A percentile compares a stretch with the other conserved stretches of the same genome.
Evolutionary conservation across 2,329 filamentous ascomycete species (phyloP).

Genomic region (Penicillium sp.): DNA sequence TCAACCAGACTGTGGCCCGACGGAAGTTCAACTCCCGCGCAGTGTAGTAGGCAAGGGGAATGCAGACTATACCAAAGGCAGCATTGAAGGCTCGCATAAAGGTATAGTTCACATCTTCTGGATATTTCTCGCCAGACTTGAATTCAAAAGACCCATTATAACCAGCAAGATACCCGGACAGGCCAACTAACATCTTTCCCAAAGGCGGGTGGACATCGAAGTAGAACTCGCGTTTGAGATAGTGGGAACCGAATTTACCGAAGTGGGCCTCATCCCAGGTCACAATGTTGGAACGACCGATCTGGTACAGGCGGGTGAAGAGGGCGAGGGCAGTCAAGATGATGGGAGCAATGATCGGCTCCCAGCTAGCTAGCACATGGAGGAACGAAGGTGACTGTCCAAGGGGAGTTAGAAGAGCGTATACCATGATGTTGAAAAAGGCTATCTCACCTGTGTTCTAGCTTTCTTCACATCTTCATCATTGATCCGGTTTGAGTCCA

Average conservation of each 20-base stretch:
- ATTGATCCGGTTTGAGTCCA: slow-evolving; percentile 18
- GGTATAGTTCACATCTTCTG: slow-evolving; percentile 89
- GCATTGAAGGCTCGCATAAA: slow-evolving; percentile 99
- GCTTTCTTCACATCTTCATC: slow-evolving; percentile 38
- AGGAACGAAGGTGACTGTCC: slow-evolving; percentile 38
- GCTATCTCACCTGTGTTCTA: slow-evolving; percentile 36
- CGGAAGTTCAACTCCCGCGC: slow-evolving; percentile 86
- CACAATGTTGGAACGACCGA: slow-evolving; percentile 68
- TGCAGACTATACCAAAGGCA: slow-evolving; percentile 85
- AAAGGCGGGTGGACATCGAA: slow-evolving; percentile 96
- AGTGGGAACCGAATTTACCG: slow-evolving; percentile 94
- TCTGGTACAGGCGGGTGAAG: slow-evolving; percentile 68
- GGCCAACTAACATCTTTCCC: slow-evolving; percentile 96
- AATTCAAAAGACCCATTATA: slow-evolving; percentile 99
- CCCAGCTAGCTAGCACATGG: slow-evolving; percentile 55
- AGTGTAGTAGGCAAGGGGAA: slow-evolving; percentile 93
- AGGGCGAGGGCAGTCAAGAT: slow-evolving; percentile 63
- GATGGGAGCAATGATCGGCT: slow-evolving; percentile 63
- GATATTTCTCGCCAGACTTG: slow-evolving; percentile 96
- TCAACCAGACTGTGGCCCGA: slow-evolving; percentile 86
- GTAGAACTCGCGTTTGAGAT: slow-evolving; percentile 99
- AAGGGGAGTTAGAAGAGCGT: slow-evolving; percentile 7
- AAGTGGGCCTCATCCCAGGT: slow-evolving; percentile 74
- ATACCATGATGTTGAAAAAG: not conserved
- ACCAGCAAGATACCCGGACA: slow-evolving; percentile 92